These are phyloP conservation scores for Tausonia pullulans DNA, from an alignment of 1,284 basidiomycete genomes.

Conservation along the genomic window DNA sequence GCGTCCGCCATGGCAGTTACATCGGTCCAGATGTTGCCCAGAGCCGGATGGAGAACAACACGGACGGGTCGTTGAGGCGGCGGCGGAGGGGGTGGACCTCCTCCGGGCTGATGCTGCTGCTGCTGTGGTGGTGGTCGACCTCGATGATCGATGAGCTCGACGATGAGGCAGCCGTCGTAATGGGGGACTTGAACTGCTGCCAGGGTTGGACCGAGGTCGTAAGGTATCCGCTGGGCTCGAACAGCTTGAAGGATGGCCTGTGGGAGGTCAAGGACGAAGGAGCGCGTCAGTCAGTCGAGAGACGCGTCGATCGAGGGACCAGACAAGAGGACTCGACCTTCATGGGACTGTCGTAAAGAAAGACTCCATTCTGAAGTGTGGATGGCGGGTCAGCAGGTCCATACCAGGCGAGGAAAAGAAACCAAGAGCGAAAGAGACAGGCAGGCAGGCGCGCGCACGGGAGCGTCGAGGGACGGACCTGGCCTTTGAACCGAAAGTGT, in stretches of 20 bases:
- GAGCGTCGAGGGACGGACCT: constrained; percentile 24
- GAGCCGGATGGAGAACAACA: constrained; percentile 35
- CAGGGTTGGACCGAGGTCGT: constrained; percentile 32
- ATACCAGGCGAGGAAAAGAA: neutral
- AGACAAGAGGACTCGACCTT: constrained; percentile 16
- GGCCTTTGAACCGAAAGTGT: constrained; percentile 34
- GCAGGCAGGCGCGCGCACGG: neutral
- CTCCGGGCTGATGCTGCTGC: neutral
- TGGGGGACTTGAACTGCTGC: constrained; percentile 31
- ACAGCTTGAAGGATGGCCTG: constrained; percentile 34
- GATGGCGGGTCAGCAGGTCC: too few relatives aligned
- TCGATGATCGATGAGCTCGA: constrained; percentile 35
- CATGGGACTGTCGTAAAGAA: constrained; percentile 36
- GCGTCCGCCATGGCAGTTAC: constrained; percentile 32
- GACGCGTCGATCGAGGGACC: neutral
- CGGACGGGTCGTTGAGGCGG: constrained; percentile 17
- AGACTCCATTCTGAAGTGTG: constrained; percentile 21
- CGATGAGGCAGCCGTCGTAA: constrained; percentile 36
- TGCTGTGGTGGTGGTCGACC: neutral
- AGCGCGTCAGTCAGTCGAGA: neutral
- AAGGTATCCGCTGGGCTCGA: constrained; percentile 34
- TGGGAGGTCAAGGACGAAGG: neutral
- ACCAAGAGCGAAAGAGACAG: neutral
- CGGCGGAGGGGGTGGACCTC: neutral
- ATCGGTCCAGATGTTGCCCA: constrained; percentile 31